Base-by-base conservation (phyloP, 2,329 filamentous ascomycete genomes). In the Stagonosporopsis cucurbitacearum region DNA sequence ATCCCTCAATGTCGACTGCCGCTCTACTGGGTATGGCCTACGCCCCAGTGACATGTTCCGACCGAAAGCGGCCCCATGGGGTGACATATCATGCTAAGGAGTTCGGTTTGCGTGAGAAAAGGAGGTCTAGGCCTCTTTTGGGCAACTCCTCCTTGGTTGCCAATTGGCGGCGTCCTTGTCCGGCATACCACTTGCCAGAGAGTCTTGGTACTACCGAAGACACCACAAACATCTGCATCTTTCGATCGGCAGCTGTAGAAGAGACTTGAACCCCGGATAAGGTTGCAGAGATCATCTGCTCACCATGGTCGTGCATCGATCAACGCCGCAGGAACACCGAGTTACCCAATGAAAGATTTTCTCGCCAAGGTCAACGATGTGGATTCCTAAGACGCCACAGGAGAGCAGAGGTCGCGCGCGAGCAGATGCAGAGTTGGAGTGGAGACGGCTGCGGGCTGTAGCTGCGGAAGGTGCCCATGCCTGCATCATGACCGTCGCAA, bases 81-180 rank as follows among this genome's bases (percentile, higher is more conserved):
- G 36, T 53, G 36, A 47, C 17, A 42, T 42, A 11, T 47, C 37
- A 20, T 13, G 30, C 42, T 25, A 26, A 30, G 50, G 19, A 8
- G 28, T 33, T 42, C 11, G 35, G 15, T 26, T 45, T 20, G 26
- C 33, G 42, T 25, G n/a, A 39, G n/a, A n/a, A 25, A 30, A 53
- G 36, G 42, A 36, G 33, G 11, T 37, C 9, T n/a, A n/a, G 26
- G 30, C n/a, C 39, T 23, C 1, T 39, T 49, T 44, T 7, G 39
- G 47, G 45, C 23, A 48, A 17, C 22, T 42, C 15, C 30, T 48
- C 43, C 43, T 37, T 26, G 23, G 23, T 26, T 41, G 42, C 26
- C 20, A 52, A 45, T 23, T 45, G 33, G 50, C 33, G 26, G 50
- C 43, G 25, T 30, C 17, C 30, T 25, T 37, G 44, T 37, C 50